These are phyloP conservation scores for Tephrocybe sp. DNA, from an alignment of 768 basidiomycete genomes.

Conservation along the genomic window DNA sequence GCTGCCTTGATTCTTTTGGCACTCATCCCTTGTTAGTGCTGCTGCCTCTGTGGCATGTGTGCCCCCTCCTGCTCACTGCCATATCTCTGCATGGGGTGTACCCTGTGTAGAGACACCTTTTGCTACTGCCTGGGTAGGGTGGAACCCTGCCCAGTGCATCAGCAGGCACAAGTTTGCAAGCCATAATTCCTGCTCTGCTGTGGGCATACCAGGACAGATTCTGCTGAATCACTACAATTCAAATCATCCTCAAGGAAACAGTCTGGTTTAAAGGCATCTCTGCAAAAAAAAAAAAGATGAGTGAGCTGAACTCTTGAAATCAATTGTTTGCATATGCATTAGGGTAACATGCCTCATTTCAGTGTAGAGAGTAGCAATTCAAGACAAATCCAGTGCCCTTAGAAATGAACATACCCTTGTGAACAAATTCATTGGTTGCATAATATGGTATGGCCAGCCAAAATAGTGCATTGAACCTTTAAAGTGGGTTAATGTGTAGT, in stretches of 20 bases:
- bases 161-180: conserved; percentile 34
- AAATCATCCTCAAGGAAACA: conserved; percentile 37
- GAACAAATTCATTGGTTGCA: conserved; percentile 35
- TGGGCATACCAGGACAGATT: conserved; percentile 43
- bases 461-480: conserved; percentile 36
- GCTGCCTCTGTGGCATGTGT: no score
- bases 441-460: conserved; percentile 40
- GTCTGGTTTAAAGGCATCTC: conserved; percentile 32
- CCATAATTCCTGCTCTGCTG: conserved; percentile 44
- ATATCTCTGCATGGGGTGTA: no score
- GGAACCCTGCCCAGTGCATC: no score
- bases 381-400: conserved; percentile 36
- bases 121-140: no score
- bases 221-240: conserved; percentile 41
- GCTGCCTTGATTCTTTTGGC: no score
- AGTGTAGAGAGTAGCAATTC: conserved; percentile 38
- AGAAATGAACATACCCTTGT: conserved; percentile 38
- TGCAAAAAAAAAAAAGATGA: not conserved
- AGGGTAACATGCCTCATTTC: conserved; percentile 32
- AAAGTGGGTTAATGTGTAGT: not conserved
- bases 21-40: no score
- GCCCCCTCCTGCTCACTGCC: no score
- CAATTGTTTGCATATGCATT: conserved; percentile 26
- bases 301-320: not conserved
- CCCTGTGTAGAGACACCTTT: no score